Evolutionary conservation across 169 alveolate species (phyloP).

Genomic region (Eimeria necatrix): DNA sequence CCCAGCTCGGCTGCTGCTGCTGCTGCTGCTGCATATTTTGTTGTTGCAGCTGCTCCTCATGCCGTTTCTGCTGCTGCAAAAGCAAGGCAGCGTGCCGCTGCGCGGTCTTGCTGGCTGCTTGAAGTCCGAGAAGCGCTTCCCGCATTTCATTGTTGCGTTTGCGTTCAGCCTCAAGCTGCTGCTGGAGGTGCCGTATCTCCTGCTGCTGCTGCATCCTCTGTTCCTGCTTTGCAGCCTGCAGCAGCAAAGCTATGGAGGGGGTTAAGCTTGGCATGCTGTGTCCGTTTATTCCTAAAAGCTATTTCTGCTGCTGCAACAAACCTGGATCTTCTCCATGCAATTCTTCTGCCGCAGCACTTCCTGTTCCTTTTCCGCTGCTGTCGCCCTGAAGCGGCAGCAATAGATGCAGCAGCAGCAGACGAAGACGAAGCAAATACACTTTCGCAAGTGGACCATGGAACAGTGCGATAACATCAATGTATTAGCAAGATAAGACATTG

Average conservation of each 20-base stretch:
- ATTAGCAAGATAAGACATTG: too few relatives aligned
- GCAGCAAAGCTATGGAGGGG: background rate
- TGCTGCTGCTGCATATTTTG: conserved; percentile 1
- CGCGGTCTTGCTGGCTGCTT: conserved; percentile 60
- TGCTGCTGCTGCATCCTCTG: conserved; percentile 42
- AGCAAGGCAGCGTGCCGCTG: conserved; percentile 34
- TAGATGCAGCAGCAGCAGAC: background rate
- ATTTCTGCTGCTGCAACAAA: background rate
- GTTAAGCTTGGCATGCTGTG: background rate
- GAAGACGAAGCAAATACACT: background rate
- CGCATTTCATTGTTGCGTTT: conserved; percentile 5
- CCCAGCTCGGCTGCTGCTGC: conserved; percentile 33
- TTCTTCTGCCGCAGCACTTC: background rate
- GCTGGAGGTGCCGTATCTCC: background rate
- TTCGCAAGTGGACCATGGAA: too few relatives aligned
- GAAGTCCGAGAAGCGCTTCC: background rate
- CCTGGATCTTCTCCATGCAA: background rate
- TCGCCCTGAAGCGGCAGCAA: conserved; percentile 10
- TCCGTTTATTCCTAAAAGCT: background rate
- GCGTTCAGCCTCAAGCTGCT: conserved; percentile 42
- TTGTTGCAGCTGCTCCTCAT: conserved; percentile 11
- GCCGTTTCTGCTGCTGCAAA: conserved; percentile 46
- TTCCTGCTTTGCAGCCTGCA: conserved; percentile 38
- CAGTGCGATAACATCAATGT: too few relatives aligned
- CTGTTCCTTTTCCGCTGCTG: background rate